These are phyloP conservation scores for Arachis hypogaea DNA, from an alignment of 306 rosid species.

Conservation along the genomic window DNA sequence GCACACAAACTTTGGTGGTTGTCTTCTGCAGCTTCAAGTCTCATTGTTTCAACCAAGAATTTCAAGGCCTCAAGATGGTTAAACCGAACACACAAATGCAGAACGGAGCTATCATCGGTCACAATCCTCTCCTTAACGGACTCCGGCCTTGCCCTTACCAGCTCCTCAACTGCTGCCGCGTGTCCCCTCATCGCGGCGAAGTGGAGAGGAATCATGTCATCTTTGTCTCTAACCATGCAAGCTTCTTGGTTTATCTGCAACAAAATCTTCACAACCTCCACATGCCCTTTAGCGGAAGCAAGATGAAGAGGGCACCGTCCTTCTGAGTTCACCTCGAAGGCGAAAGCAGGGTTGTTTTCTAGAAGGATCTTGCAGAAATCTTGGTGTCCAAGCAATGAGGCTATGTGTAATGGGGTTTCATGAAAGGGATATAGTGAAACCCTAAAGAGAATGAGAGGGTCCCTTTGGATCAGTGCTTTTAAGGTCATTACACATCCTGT, in stretches of 20 bases:
- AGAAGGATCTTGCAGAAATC: slow-evolving; percentile 19
- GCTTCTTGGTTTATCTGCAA: background rate
- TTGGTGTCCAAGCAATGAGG: slow-evolving; percentile 16
- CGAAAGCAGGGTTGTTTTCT: background rate
- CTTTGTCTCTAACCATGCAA: slow-evolving; percentile 32
- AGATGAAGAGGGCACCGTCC: slow-evolving; percentile 36
- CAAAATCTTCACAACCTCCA: slow-evolving; percentile 27
- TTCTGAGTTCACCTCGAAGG: slow-evolving; percentile 4
- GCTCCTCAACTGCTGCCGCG: background rate
- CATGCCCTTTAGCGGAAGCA: slow-evolving; percentile 34
- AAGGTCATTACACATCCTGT: slow-evolving; percentile 11
- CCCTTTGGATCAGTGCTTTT: slow-evolving; percentile 7
- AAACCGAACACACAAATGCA: slow-evolving; percentile 31
- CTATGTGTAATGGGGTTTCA: slow-evolving; percentile 38
- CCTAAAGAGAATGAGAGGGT: slow-evolving; percentile 29
- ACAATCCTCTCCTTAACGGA: background rate
- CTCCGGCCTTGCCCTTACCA: background rate
- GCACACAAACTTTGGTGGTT: background rate
- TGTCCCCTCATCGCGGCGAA: background rate
- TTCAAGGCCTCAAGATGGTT: slow-evolving; percentile 36
- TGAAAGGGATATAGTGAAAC: slow-evolving; percentile 25
- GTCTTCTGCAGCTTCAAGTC: slow-evolving; percentile 3
- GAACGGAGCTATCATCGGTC: background rate
- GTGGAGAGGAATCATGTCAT: slow-evolving; percentile 32
- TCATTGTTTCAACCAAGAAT: no score